Evolutionary conservation across 1,284 basidiomycete species (phyloP).

Genomic region (Rhodotorula sp.): DNA sequence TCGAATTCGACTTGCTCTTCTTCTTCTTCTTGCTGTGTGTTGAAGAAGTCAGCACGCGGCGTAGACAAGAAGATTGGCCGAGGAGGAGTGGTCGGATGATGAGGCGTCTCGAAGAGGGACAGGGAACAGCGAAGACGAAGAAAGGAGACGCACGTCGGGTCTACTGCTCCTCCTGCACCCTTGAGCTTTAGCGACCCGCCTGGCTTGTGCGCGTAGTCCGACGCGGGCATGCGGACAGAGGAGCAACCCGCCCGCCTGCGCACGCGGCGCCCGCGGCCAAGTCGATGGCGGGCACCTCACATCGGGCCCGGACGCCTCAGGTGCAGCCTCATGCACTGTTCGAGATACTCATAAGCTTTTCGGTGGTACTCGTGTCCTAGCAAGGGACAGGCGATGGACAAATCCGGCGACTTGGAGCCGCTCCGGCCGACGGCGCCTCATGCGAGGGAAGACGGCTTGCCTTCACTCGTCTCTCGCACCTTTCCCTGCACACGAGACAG

Average conservation of each 20-base stretch:
- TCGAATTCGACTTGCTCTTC: constrained; percentile 64
- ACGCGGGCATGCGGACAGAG: constrained; percentile 55
- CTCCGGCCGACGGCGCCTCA: not conserved
- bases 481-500: not conserved
- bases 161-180: constrained; percentile 68
- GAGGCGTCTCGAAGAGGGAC: not conserved
- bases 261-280: not conserved
- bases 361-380: too few relatives aligned
- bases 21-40: constrained; percentile 72
- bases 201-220: constrained; percentile 76
- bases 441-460: not conserved
- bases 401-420: not conserved
- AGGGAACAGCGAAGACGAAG: too few relatives aligned
- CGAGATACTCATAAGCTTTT: too few relatives aligned
- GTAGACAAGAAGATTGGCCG: not conserved
- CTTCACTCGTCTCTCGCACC: not conserved
- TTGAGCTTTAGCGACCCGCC: constrained; percentile 84
- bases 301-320: too few relatives aligned
- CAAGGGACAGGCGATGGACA: too few relatives aligned
- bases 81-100: not conserved
- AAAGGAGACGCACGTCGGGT: constrained; percentile 47
- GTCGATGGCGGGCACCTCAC: not conserved
- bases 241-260: too few relatives aligned
- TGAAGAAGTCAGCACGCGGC: constrained; percentile 1
- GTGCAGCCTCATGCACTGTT: too few relatives aligned